Percentiles rank a stretch among this genome's conserved stretches.
Evolutionary conservation across 179 eudicot species (phyloP).

Genomic region (Spergularia azorica): DNA sequence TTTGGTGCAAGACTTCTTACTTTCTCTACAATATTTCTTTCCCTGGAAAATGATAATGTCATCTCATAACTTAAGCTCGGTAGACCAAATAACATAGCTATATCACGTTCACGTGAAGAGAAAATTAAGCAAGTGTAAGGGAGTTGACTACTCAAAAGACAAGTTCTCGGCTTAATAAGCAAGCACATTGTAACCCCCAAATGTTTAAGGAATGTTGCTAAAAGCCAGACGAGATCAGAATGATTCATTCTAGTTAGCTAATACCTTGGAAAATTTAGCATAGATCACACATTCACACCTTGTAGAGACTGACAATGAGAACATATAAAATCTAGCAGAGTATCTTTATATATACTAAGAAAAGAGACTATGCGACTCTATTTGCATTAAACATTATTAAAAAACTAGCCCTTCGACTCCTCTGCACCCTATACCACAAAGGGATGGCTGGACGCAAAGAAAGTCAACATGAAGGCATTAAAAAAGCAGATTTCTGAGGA

Average conservation of each 20-base stretch:
- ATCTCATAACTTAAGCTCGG: constrained; percentile 3
- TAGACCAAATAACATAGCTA: not conserved
- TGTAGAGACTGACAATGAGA: not conserved
- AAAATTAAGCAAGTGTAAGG: not conserved
- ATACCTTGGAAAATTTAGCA: not conserved
- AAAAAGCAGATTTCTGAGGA: not conserved
- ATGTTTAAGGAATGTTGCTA: not conserved
- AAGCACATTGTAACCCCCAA: not conserved
- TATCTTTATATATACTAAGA: too few species aligned
- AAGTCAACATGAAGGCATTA: not conserved
- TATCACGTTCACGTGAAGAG: not conserved
- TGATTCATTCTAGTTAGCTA: not conserved
- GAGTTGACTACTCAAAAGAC: not conserved
- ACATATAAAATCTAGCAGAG: too few species aligned
- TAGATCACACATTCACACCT: not conserved
- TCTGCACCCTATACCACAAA: too few species aligned
- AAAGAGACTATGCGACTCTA: too few species aligned
- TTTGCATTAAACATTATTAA: too few species aligned
- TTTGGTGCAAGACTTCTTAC: constrained; percentile 67
- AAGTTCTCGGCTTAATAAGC: not conserved
- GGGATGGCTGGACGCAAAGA: not conserved
- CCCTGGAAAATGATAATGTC: constrained; percentile 49
- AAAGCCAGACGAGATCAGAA: not conserved
- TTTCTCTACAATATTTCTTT: constrained; percentile 72
- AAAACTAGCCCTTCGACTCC: too few species aligned